Evolutionary conservation across 2,329 filamentous ascomycete species (phyloP), one percentile per base, ranked within the genome.

Genomic region (Neofusicoccum laricinum): DNA sequence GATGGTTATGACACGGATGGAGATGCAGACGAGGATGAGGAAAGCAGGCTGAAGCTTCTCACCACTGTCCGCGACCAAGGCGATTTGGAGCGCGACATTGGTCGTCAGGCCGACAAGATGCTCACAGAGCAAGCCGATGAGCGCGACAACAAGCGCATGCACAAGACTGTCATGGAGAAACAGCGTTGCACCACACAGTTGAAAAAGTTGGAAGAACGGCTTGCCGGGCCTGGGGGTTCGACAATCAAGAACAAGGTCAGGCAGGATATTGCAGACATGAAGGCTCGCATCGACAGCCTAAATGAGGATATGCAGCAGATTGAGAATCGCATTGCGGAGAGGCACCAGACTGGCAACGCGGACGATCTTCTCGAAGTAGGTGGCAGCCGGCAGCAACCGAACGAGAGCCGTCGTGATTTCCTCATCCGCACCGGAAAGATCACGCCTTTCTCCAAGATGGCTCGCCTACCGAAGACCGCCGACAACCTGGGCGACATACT

Each of bases 401-500:
- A 91, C 66, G 95, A 98, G 79, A 92, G 86, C 25, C 88, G 92
- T 66, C 87, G 93, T 58, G 93, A 97, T 51, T 99, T 91, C 74
- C 85, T 99, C 51, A 95, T 99, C 55, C 88, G 95, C 32, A 99
- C 94, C 0, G 95, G 95, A 66, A 98, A 98, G 78, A 98, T 99
- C 69, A 99, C 95, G 0, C 95, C 95, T 0, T 99, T 99, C 72
- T 91, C 93, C 7, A 91, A 89, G 67, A 85, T 96, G 70, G 87
- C 86, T 14, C 83, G 86, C n/a, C 80, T 88, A 1, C 81, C 86
- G 32, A 86, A 85, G 2, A 82, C 88, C 2, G 83, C 88, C 49
- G 89, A 89, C 1, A 89, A 88, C 66, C 81, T 97, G 15, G 89
- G 90, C 11, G 88, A 93, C 71, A 90, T 89, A 2, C 85, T 97